These are phyloP conservation scores for Podospora bellae-mahoneyi DNA, from an alignment of 495 filamentous ascomycete species.

Conservation along the genomic window DNA sequence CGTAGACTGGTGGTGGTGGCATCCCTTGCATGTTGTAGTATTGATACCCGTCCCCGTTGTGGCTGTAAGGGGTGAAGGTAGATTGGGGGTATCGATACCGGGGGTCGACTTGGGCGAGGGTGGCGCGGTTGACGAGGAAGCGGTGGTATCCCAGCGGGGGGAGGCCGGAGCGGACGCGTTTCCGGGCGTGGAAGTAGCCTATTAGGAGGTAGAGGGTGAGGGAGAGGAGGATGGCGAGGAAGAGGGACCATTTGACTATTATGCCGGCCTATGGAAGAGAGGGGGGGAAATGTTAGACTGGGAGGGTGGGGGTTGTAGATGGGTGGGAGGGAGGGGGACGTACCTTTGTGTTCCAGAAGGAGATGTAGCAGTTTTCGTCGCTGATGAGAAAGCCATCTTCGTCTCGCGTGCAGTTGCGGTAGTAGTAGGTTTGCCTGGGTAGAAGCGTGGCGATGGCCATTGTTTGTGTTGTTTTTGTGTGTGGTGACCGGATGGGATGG, in stretches of 20 bases:
- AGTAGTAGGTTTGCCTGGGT: constrained; percentile 12
- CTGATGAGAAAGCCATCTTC: constrained; percentile 34
- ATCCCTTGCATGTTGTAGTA: constrained; percentile 56
- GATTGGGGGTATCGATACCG: constrained; percentile 44
- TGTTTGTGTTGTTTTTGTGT: constrained; percentile 11
- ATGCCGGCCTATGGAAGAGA: constrained; percentile 46
- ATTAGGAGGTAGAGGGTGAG: constrained; percentile 54
- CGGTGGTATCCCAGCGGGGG: constrained; percentile 64
- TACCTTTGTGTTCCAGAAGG: constrained; percentile 47
- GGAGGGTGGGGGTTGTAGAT: not conserved
- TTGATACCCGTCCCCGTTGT: not conserved
- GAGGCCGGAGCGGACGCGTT: constrained; percentile 57
- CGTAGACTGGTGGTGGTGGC: constrained; percentile 54
- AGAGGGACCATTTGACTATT: constrained; percentile 66
- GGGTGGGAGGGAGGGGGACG: too few species aligned
- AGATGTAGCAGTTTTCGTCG: constrained; percentile 36
- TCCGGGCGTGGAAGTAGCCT: constrained; percentile 64
- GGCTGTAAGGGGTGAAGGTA: constrained; percentile 22
- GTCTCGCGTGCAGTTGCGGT: constrained; percentile 16
- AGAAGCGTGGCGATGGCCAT: constrained; percentile 11
- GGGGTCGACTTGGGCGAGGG: constrained; percentile 54
- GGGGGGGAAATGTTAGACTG: too few species aligned
- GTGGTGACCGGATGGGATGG: not conserved
- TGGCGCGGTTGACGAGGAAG: constrained; percentile 59
- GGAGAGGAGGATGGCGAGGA: constrained; percentile 53